Evolutionary conservation across 2,329 filamentous ascomycete species (phyloP), one percentile per base, ranked within the genome.

Genomic region (Alternaria incomplexa): DNA sequence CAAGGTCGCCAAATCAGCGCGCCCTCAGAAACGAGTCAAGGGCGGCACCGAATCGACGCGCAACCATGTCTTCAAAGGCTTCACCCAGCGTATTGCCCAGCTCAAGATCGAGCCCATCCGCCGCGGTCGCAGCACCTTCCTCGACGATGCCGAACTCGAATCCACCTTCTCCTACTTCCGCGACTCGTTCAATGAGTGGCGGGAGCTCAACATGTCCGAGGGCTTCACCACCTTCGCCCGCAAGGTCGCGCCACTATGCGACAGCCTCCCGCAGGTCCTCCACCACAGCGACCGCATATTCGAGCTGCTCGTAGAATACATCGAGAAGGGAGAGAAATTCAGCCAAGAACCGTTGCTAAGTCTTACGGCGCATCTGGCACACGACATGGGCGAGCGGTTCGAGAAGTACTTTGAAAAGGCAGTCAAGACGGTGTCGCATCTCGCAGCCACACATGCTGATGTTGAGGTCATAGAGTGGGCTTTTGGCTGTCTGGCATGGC

Each of bases 391-490:
- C 54, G 86, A 87, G 17, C 87, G 90, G 51, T 99, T 99, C 75
- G 94, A 97, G 81, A 93, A 91, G 74, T 89, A 97, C 79, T 98
- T 97, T 78, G 86, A 89, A 48, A 86, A 87, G 55, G 89, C 91
- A 25, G 88, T 99, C 61, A 87, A 85, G 57, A 83, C 96, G 57
- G 89, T 99, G 58, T 88, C 92, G 43, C 88, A 89, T 15, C 87
- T 98, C 67, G 94, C 93, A 11, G 90, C 90, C 57, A 91, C 89
- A 72, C 89, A 92, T 56, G 86, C 91, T 60, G 91, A 92, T 74
- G 90, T 92, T 25, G 92, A 94, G 66, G 93, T 96, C n/a, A 92
- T 98, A 54, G 96, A 99, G 82, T 98, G 95, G 94, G 95, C 93
- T 54, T 99, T 99, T 81, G 93, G 91, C 12, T 94, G 93, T 71